Percentiles rank a stretch among this genome's conserved stretches.
Conservation (phyloP, 2,329 filamentous ascomycete species). For the Claviceps digitariae region DNA sequence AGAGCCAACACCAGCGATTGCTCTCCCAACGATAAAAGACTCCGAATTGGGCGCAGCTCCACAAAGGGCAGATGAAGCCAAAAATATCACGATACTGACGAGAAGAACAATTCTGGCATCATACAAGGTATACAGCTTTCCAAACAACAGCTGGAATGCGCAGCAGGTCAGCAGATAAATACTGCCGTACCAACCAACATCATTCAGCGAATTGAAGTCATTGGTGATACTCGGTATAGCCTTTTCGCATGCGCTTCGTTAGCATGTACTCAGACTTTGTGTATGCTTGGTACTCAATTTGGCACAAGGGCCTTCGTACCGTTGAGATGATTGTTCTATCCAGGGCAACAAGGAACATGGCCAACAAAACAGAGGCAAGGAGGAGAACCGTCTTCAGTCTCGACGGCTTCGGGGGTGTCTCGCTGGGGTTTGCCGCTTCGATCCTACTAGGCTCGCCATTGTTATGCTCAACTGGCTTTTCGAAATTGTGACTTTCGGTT, state of each 20-base stretch:
- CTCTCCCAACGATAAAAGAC: conserved; percentile 36
- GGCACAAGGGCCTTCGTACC: background rate
- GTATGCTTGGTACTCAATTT: background rate
- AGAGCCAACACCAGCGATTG: conserved; percentile 29
- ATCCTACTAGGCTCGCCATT: background rate
- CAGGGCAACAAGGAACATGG: background rate
- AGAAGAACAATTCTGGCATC: conserved; percentile 11
- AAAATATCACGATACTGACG: conserved; percentile 34
- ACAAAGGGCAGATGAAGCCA: conserved; percentile 40
- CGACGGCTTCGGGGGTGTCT: background rate
- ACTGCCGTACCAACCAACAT: conserved; percentile 52
- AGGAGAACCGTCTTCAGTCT: background rate
- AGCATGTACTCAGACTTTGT: background rate
- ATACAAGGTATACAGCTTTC: background rate
- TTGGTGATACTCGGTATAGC: conserved; percentile 41
- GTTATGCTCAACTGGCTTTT: background rate
- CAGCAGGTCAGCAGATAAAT: conserved; percentile 47
- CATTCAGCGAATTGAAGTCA: conserved; percentile 41
- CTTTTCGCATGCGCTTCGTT: background rate
- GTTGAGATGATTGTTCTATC: conserved; percentile 2
- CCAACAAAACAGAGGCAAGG: background rate
- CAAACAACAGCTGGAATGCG: conserved; percentile 14
- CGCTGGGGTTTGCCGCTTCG: background rate
- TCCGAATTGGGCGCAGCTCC: conserved; percentile 30
- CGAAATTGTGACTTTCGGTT: background rate